Percentiles rank a stretch among this genome's conserved stretches.
phyloP scores from a whole-genome alignment of 2,329 filamentous ascomycete species.

The Xylariaceae sp. region DNA sequence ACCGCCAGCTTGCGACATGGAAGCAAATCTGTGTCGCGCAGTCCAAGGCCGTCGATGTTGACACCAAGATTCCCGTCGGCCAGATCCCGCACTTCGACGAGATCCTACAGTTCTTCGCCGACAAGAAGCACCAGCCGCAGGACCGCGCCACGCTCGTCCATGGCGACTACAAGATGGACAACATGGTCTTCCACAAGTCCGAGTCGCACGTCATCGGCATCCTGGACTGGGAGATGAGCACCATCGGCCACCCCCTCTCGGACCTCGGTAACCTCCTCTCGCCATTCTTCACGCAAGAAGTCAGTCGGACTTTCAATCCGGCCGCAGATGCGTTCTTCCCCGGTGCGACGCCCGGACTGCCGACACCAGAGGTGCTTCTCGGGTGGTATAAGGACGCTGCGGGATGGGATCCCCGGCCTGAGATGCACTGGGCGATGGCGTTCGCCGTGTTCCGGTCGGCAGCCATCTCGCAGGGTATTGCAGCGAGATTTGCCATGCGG shows the following conservation, averaged over 20 bases:
- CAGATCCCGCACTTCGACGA: slow-evolving; percentile 78
- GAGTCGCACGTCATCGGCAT: slow-evolving; percentile 87
- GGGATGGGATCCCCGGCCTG: slow-evolving; percentile 53
- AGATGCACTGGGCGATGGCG: slow-evolving; percentile 55
- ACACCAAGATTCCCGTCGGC: slow-evolving; percentile 71
- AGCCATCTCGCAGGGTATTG: slow-evolving; percentile 79
- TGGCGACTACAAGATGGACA: slow-evolving; percentile 95
- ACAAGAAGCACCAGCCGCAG: slow-evolving; percentile 62
- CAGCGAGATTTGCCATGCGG: slow-evolving; percentile 73
- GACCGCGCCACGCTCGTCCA: slow-evolving; percentile 80
- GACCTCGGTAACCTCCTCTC: slow-evolving; percentile 72
- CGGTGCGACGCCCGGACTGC: slow-evolving; percentile 46
- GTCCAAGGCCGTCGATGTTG: slow-evolving; percentile 67
- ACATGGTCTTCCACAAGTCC: slow-evolving; percentile 82
- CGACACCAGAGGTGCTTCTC: slow-evolving; percentile 46
- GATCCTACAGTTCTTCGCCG: slow-evolving; percentile 71
- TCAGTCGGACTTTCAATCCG: slow-evolving; percentile 18
- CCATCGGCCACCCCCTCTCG: slow-evolving; percentile 89
- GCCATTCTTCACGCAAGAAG: slow-evolving; percentile 20
- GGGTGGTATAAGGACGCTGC: slow-evolving; percentile 62
- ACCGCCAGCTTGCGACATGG: slow-evolving; percentile 80
- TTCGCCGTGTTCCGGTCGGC: slow-evolving; percentile 58
- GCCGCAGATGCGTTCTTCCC: slow-evolving; percentile 19
- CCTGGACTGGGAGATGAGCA: slow-evolving; percentile 98
- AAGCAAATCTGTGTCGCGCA: slow-evolving; percentile 71